phyloP scores from a whole-genome alignment of 2,329 filamentous ascomycete species.

The Aotearoamyces nothofagi region DNA sequence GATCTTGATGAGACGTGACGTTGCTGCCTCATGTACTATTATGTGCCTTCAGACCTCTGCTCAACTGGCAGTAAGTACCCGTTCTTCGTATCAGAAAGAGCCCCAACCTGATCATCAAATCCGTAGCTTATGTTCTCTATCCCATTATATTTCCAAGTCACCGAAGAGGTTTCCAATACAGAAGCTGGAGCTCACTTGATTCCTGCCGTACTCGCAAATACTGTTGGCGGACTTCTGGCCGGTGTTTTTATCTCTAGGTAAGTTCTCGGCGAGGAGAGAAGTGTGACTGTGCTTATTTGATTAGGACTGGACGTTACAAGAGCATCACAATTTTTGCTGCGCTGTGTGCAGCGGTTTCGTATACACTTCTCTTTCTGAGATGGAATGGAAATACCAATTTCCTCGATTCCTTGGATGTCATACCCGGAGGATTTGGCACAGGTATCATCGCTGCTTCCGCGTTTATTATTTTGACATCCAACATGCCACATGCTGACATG shows the following conservation, averaged over 20 bases:
- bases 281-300: too few species aligned
- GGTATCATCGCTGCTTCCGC: conserved; percentile 28
- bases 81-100: too few species aligned
- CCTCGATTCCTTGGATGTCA: conserved; percentile 41
- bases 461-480: conserved; percentile 33
- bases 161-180: conserved; percentile 38
- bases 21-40: conserved; percentile 36
- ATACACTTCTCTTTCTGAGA: conserved; percentile 33
- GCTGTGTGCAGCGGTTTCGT: conserved; percentile 31
- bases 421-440: conserved; percentile 37
- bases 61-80: conserved; percentile 38
- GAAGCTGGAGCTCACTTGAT: conserved; percentile 45
- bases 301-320: conserved; percentile 44
- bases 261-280: too few species aligned
- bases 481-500: conserved; percentile 27
- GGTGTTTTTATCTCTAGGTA: conserved; percentile 38
- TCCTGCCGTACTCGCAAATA: conserved; percentile 53
- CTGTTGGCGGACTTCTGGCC: conserved; percentile 43
- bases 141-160: conserved; percentile 56
- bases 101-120: not conserved
- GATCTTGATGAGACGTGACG: conserved; percentile 34
- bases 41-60: conserved; percentile 36
- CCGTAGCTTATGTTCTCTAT: conserved; percentile 44
- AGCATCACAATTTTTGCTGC: conserved; percentile 33
- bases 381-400: conserved; percentile 45